A percentile compares a stretch with the other conserved stretches of the same genome.
Conservation (phyloP, 805 yeast species). For the Nakazawaea wyomingensis region DNA sequence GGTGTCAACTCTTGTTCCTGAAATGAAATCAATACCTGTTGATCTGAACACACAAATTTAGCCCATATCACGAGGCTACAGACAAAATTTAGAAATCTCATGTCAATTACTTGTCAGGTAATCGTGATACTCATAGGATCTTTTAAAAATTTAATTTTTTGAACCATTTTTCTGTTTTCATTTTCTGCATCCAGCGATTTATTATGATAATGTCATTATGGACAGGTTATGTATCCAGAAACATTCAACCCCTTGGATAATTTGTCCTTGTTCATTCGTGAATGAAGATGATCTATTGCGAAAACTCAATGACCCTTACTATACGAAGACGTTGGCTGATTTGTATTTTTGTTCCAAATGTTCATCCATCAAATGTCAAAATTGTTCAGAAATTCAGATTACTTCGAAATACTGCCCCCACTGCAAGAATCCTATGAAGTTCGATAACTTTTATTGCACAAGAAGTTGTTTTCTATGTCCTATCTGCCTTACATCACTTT, state of each 20-base stretch:
- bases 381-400: constrained; percentile 21
- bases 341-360: constrained; percentile 26
- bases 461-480: constrained; percentile 33
- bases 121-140: background rate
- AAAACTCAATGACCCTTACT: constrained; percentile 1
- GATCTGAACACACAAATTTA: background rate
- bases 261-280: background rate
- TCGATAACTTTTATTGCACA: constrained; percentile 18
- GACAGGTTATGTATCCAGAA: background rate
- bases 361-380: constrained; percentile 21
- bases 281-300: background rate
- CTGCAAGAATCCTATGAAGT: constrained; percentile 17
- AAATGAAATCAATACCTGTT: background rate
- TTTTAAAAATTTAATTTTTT: background rate
- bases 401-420: constrained; percentile 23
- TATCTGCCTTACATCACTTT: constrained; percentile 19
- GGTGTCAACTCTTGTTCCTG: no score
- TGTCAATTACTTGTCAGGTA: no score
- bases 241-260: background rate
- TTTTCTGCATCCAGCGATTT: background rate
- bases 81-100: background rate
- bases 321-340: constrained; percentile 12
- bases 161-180: background rate
- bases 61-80: background rate
- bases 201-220: background rate